Evolutionary conservation across 2,329 filamentous ascomycete genomes (phyloP), one percentile per base, ranked within the genome.

Genomic region (Cladosporium austrohemisphaericum): DNA sequence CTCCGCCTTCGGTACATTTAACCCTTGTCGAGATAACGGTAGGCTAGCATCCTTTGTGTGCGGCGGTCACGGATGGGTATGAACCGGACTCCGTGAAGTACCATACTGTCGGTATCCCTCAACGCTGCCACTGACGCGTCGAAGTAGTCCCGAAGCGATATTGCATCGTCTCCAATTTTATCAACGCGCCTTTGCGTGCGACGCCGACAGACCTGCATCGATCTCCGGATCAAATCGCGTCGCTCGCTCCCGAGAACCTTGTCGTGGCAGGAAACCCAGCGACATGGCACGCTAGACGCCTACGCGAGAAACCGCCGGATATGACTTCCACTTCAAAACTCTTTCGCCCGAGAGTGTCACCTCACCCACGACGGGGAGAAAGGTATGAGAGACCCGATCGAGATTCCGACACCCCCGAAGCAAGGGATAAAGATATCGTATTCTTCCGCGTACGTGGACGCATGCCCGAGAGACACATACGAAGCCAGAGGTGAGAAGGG

Each of bases 21-120:
- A 28, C 28, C 19, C 41, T 44, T 19, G 41, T 44, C 23, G 28
- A 33, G 28, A 20, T 14, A 26, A 22, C 41, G 41, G 41, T 23
- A 44, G 41, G 35, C 35, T 23, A 23, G 35, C 69, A 48, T 62
- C 18, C 5, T 13, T 6, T 20, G 35, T 38, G 18, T 38, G 35
- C 5, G 32, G 16, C n/a, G 32, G 32, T 22, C 16, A 9, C 16
- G 26, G 14, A 23, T 19, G 38, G 16, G 19, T 23, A 23, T 23
- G 37, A 22, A 22, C 37, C 37, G 22, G 28, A 22, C 14, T 40
- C 37, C 14, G 8, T 32, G 11, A 13, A 25, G 11, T 31, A 29
- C 41, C 41, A 44, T 25, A n/a, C 31, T 7, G 41, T 22, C 41
- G 41, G 41, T 44, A 23, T 22, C 16, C 14, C 19, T 13, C 28